Percentiles rank a stretch among this genome's conserved stretches.
Conservation (phyloP, 139 green algal genomes). For the Asterochloris erici region DNA sequence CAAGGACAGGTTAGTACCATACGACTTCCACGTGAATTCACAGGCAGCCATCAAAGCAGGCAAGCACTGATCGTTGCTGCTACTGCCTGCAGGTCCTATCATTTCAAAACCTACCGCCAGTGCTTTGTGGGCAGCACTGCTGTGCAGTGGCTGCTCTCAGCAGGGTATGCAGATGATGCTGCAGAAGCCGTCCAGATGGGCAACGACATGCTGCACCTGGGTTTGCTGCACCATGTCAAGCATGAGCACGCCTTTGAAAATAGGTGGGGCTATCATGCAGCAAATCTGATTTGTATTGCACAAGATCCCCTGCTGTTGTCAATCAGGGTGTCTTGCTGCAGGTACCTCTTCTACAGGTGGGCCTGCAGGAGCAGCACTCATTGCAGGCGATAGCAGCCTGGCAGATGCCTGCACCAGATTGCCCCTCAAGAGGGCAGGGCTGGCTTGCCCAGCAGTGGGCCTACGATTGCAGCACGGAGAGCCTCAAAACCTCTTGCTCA, state of each 20-base stretch:
- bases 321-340: slow-evolving; percentile 5
- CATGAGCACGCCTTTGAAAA: slow-evolving; percentile 18
- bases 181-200: slow-evolving; percentile 19
- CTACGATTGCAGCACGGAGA: too few species aligned
- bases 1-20: too few species aligned
- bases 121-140: slow-evolving; percentile 29
- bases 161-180: not conserved
- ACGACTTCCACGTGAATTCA: too few species aligned
- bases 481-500: too few species aligned
- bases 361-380: slow-evolving; percentile 7
- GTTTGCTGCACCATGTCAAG: slow-evolving; percentile 28
- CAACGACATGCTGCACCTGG: slow-evolving; percentile 24
- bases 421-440: too few species aligned
- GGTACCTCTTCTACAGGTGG: slow-evolving; percentile 12
- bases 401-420: too few species aligned
- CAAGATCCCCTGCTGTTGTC: not conserved
- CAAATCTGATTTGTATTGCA: not conserved
- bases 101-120: slow-evolving; percentile 23
- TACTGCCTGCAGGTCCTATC: slow-evolving; percentile 18
- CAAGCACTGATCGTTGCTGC: not conserved
- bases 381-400: not conserved
- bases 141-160: slow-evolving; percentile 17
- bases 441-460: too few species aligned
- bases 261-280: not conserved
- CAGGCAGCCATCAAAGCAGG: too few species aligned